phyloP scores from a whole-genome alignment of 306 rosid species.

The Aeschynomene evenia region DNA sequence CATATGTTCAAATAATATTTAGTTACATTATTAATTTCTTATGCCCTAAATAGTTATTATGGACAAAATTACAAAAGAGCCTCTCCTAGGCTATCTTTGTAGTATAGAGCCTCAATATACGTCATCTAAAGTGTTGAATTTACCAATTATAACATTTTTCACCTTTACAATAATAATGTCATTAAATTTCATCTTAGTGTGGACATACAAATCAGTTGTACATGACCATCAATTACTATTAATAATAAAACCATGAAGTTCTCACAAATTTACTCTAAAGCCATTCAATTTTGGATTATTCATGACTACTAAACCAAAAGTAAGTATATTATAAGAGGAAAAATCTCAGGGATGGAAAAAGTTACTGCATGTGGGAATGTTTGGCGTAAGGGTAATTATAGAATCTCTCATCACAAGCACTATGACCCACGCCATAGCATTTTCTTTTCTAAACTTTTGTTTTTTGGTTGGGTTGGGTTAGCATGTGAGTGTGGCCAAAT shows the following conservation, averaged over 20 bases:
- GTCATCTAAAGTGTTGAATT: not conserved
- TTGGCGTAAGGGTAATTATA: not conserved
- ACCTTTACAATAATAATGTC: not conserved
- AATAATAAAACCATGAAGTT: not conserved
- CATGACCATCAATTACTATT: not conserved
- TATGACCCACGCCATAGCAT: not conserved
- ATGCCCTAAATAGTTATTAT: not conserved
- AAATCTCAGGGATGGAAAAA: not conserved
- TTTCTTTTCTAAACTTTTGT: not conserved
- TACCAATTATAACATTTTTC: not conserved
- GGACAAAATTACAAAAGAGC: not conserved
- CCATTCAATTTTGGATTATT: not conserved
- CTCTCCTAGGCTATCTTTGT: not conserved
- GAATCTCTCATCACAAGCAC: not conserved
- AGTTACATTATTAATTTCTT: no score
- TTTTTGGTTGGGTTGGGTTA: not conserved
- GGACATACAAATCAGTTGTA: not conserved
- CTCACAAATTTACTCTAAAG: not conserved
- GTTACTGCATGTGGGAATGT: constrained; percentile 19
- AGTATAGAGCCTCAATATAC: not conserved
- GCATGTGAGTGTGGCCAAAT: not conserved
- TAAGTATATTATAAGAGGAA: no score
- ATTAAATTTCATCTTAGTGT: not conserved
- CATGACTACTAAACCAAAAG: not conserved
- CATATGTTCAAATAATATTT: not conserved